Evolutionary conservation across 2,329 filamentous ascomycete genomes (phyloP), one percentile per base, ranked within the genome.

Genomic region (Aspergillus sp.): DNA sequence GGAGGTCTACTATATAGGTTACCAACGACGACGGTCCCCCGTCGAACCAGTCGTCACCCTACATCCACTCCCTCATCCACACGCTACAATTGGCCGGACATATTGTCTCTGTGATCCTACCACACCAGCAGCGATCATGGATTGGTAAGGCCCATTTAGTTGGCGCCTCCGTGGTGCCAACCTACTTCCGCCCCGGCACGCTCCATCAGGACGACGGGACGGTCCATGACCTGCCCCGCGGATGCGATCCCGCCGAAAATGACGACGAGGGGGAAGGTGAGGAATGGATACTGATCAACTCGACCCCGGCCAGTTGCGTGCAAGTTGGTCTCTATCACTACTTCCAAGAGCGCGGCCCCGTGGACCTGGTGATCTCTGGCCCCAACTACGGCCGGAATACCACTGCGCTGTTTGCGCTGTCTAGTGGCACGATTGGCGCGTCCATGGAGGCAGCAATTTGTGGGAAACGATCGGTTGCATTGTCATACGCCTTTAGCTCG

Each of bases 71-170:
- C 52, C 78, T 91, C 48, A 78, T 90, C 39, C 73, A 80, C 50
- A 78, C 79, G 45, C 81, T 93, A 43, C 81, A 88, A 64, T 69
- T 75, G 47, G 81, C 84, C 30, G 89, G 89, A 5, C 91, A 96
- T 69, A 77, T 73, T n/a, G 88, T 97, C 50, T 94, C 88, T 5
- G 90, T 98, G 43, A 85, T 93, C 53, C 80, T 98, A 9, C 93
- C 93, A 1, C 81, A 96, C 66, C 84, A 83, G 5, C 93, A 98
- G 71, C 83, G 91, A 52, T 95, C 89, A 47, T 98, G 93, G 93
- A 97, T 98, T 60, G 90, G 90, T 58, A 98, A 98, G 74, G 93
- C 93, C 2, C 93, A 97, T 69, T 86, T 97, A 61, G 89, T 97
- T 59, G 90, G 90, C 47, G 85, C 91, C 65, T 86, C 86, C 7